These are phyloP conservation scores for Suillus variegatus DNA, from an alignment of 768 basidiomycete species.

Conservation along the genomic window DNA sequence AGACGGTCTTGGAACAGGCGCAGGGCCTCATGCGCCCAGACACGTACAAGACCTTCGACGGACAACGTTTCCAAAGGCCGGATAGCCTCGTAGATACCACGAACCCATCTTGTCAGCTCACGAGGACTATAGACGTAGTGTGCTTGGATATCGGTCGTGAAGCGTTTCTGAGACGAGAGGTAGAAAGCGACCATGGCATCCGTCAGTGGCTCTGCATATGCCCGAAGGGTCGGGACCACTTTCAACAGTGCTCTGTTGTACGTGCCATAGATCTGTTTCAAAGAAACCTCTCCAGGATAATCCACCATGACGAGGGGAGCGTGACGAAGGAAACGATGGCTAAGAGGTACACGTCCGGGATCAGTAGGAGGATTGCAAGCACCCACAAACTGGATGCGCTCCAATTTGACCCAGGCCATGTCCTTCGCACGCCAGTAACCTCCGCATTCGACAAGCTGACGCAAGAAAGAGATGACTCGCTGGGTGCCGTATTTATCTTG, in stretches of 20 bases:
- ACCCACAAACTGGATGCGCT: slow-evolving; percentile 99
- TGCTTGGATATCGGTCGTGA: slow-evolving; percentile 96
- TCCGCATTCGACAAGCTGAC: slow-evolving; percentile 92
- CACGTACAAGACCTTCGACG: slow-evolving; percentile 91
- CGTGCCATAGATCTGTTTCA: slow-evolving; percentile 98
- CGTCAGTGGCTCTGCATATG: slow-evolving; percentile 92
- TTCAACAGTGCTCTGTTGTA: slow-evolving; percentile 96
- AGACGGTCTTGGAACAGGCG: slow-evolving; percentile 98
- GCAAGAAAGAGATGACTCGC: slow-evolving; percentile 96
- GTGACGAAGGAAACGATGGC: slow-evolving; percentile 95
- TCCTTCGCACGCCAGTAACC: slow-evolving; percentile 95
- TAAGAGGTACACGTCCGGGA: slow-evolving; percentile 97
- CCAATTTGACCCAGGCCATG: slow-evolving; percentile 96
- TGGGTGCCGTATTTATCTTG: slow-evolving; percentile 98
- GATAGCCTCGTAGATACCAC: slow-evolving; percentile 97
- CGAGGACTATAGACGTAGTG: slow-evolving; percentile 99
- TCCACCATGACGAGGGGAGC: slow-evolving; percentile 99
- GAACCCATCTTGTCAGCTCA: slow-evolving; percentile 96
- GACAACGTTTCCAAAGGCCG: slow-evolving; percentile 90
- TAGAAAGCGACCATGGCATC: slow-evolving; percentile 98
- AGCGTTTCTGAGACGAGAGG: slow-evolving; percentile 88
- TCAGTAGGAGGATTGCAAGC: slow-evolving; percentile 99
- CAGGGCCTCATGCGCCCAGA: slow-evolving; percentile 98
- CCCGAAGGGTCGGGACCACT: slow-evolving; percentile 89
- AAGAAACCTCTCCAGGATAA: slow-evolving; percentile 94